phyloP scores from a whole-genome alignment of 2,329 filamentous ascomycete genomes.

The Scorias spongiosa region DNA sequence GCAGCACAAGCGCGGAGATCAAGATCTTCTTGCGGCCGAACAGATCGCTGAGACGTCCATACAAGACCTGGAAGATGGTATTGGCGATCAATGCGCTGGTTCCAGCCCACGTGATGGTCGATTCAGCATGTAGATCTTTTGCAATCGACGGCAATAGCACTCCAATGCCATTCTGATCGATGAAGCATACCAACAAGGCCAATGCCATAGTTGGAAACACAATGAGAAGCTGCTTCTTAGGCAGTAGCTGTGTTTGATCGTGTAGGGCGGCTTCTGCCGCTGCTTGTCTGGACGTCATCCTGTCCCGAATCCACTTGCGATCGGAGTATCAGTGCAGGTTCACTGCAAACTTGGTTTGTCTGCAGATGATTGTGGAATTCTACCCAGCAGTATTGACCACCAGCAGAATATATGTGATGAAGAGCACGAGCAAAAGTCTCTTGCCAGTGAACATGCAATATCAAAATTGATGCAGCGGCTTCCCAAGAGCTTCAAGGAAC shows the following conservation, averaged over 20 bases:
- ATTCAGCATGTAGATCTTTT: slow-evolving; percentile 23
- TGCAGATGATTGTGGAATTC: no score
- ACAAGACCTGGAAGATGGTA: slow-evolving; percentile 50
- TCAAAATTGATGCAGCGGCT: no score
- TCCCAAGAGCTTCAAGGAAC: no score
- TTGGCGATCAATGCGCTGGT: slow-evolving; percentile 40
- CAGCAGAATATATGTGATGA: no score
- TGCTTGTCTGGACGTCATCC: neutral
- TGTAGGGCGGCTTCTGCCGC: slow-evolving; percentile 32
- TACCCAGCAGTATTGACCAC: no score
- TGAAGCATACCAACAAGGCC: slow-evolving; percentile 39
- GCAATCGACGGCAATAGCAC: slow-evolving; percentile 23
- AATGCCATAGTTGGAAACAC: slow-evolving; percentile 39
- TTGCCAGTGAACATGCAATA: no score
- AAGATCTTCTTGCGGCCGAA: slow-evolving; percentile 40
- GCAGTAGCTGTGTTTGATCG: slow-evolving; percentile 44
- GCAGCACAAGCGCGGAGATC: slow-evolving; percentile 35
- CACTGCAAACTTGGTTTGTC: no score
- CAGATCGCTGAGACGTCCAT: slow-evolving; percentile 31
- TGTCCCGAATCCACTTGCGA: neutral
- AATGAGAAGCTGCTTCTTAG: slow-evolving; percentile 32
- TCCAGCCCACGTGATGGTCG: slow-evolving; percentile 42
- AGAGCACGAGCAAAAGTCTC: no score
- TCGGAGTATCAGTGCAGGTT: no score
- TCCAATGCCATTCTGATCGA: slow-evolving; percentile 43